Base-by-base conservation (phyloP, 1,284 basidiomycete genomes). In the Tylopilus sp. region DNA sequence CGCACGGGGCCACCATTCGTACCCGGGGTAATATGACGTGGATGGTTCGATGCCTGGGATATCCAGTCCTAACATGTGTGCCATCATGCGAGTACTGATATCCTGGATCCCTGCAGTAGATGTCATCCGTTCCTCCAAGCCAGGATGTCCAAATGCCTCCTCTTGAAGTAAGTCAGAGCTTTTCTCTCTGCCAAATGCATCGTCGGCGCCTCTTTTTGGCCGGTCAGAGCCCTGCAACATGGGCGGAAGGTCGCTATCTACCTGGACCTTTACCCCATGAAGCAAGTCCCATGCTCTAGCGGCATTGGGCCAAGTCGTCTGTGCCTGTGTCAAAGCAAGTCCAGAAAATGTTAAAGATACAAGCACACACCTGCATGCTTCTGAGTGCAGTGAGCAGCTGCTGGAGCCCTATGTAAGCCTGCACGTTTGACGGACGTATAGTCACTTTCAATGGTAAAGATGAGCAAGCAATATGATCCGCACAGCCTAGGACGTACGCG, bases 281-380 rank as follows among this genome's bases (percentile, higher is more conserved):
- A 92, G 68, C 29, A 92, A 71, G 34, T 84, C 84, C 68, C 78
- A 81, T 19, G 85, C 79, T 23, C 88, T 78, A 13, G 74, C 71
- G 12, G 89, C 87, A 59, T 81, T 84, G 1, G 89, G 87, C 90
- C 89, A 92, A 37, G 75, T 71, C 44, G 71, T 64, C 74, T 77
- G 39, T 56, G 34, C 41, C 25, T 43, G 46, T 63, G 34, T 30
- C 25, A 61, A 46, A 47, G 10, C 25, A 40, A 10, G 28, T 57
- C 16, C 52, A 41, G 41, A 40, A 23, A 6, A 35, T 15, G 26
- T 8, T 26, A 13, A 25, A 25, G 25, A 7, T 25, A 45, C 30
- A 21, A 8, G 46, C 33, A 40, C 57, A 41, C 56, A 89, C 86
- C 70, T 82, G 80, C 79, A 92, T 83, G 43, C 81, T 80, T 59